Evolutionary conservation across 2,329 filamentous ascomycete species (phyloP).

Genomic region (Fusarium irregulare): DNA sequence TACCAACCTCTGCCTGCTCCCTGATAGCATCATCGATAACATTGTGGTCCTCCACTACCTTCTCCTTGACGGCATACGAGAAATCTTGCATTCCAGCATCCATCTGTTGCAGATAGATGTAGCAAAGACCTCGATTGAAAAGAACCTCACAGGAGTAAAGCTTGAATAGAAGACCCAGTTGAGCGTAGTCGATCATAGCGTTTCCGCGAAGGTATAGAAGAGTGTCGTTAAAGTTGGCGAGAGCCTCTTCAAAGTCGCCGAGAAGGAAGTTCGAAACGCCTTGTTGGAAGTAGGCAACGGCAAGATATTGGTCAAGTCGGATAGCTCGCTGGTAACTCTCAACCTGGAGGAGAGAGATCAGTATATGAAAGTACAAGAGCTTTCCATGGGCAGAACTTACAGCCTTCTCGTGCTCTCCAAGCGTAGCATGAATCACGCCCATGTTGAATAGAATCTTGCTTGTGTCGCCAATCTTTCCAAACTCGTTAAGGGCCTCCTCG

Average conservation of each 20-base stretch:
- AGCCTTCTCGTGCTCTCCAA: conserved; percentile 95
- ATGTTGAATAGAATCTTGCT: conserved; percentile 99
- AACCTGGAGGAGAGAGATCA: conserved; percentile 67
- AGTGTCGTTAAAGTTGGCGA: conserved; percentile 99
- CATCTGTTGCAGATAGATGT: conserved; percentile 94
- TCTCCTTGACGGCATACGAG: conserved; percentile 90
- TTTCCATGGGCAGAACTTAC: conserved; percentile 64
- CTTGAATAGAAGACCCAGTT: conserved; percentile 94
- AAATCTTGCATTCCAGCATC: conserved; percentile 92
- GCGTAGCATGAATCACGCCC: conserved; percentile 95
- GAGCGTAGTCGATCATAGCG: conserved; percentile 97
- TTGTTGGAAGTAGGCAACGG: conserved; percentile 98
- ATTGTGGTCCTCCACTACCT: conserved; percentile 94
- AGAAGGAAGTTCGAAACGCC: conserved; percentile 98
- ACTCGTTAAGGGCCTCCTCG: conserved; percentile 85
- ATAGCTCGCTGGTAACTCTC: conserved; percentile 95
- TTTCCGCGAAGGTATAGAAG: conserved; percentile 94
- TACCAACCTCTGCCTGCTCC: conserved; percentile 86
- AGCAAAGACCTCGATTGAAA: conserved; percentile 96
- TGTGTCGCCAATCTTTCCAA: conserved; percentile 90
- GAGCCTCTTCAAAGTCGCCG: conserved; percentile 95
- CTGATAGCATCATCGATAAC: conserved; percentile 97
- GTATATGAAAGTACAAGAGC: conserved; percentile 15
- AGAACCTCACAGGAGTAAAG: conserved; percentile 97
- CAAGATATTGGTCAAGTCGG: conserved; percentile 91